Evolutionary conservation across 768 basidiomycete genomes (phyloP).

Genomic region (Ramaria sp.): DNA sequence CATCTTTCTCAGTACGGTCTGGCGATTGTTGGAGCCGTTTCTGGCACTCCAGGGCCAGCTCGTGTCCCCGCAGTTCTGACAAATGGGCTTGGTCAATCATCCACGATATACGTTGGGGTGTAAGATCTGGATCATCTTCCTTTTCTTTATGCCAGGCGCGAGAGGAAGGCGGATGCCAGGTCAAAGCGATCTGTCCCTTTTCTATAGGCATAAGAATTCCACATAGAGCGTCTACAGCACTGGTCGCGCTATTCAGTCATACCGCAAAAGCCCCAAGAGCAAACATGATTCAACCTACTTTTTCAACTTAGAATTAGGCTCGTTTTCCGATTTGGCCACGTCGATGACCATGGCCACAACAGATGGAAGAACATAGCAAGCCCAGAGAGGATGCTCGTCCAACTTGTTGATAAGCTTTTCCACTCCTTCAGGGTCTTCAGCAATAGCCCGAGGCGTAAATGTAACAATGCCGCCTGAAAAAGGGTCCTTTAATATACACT

Average conservation of each 20-base stretch:
- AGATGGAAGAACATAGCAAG: constrained; percentile 53
- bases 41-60: constrained; percentile 33
- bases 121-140: constrained; percentile 14
- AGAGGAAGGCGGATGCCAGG: constrained; percentile 17
- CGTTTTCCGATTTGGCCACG: background rate
- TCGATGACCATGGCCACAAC: constrained; percentile 31
- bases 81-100: constrained; percentile 23
- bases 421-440: constrained; percentile 39
- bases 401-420: constrained; percentile 39
- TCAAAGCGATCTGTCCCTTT: constrained; percentile 43
- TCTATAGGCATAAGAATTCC: constrained; percentile 39
- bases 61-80: constrained; percentile 24
- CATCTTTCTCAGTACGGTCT: constrained; percentile 22
- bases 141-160: constrained; percentile 9
- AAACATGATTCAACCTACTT: constrained; percentile 3
- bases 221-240: constrained; percentile 35
- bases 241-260: background rate
- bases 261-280: background rate
- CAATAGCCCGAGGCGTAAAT: constrained; percentile 52
- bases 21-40: constrained; percentile 23
- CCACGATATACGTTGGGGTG: constrained; percentile 22
- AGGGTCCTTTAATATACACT: background rate
- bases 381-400: constrained; percentile 55
- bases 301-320: background rate
- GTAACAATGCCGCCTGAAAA: constrained; percentile 59